Evolutionary conservation across 345 rosid genomes (phyloP).

Genomic region (Odontarrhena argentea): DNA sequence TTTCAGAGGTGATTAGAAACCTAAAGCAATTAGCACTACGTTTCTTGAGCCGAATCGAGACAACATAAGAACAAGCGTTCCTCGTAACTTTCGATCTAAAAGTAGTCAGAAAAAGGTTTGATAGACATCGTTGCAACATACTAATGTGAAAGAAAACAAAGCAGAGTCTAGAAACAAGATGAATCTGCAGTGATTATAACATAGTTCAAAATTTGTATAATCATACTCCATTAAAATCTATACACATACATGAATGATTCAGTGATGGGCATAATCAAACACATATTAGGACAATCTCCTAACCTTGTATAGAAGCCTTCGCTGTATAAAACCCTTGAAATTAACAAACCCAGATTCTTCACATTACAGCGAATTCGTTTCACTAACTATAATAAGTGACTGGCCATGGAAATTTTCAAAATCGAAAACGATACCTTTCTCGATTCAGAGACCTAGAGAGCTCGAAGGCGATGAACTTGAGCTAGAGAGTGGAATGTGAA

Average conservation of each 20-base stretch:
- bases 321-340: neutral
- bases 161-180: conserved; percentile 18
- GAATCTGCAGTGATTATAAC: neutral
- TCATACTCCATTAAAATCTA: neutral
- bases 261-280: neutral
- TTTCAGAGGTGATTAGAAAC: neutral
- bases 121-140: neutral
- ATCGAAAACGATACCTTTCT: conserved; percentile 9
- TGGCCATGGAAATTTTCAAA: neutral
- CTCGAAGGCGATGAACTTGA: conserved; percentile 2
- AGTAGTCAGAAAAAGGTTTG: neutral
- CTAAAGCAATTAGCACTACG: neutral
- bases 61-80: conserved; percentile 7
- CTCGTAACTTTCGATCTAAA: neutral
- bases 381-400: neutral
- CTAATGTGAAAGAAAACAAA: neutral
- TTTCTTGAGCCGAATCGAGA: neutral
- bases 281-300: neutral
- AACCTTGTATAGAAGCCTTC: neutral
- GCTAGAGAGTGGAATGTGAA: neutral
- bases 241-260: neutral
- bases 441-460: conserved; percentile 19
- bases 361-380: neutral
- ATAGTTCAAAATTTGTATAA: neutral
- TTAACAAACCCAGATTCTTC: conserved; percentile 7